These are phyloP conservation scores for Cystobasidiaceae sp. DNA, from an alignment of 1,284 basidiomycete species.

Conservation along the genomic window DNA sequence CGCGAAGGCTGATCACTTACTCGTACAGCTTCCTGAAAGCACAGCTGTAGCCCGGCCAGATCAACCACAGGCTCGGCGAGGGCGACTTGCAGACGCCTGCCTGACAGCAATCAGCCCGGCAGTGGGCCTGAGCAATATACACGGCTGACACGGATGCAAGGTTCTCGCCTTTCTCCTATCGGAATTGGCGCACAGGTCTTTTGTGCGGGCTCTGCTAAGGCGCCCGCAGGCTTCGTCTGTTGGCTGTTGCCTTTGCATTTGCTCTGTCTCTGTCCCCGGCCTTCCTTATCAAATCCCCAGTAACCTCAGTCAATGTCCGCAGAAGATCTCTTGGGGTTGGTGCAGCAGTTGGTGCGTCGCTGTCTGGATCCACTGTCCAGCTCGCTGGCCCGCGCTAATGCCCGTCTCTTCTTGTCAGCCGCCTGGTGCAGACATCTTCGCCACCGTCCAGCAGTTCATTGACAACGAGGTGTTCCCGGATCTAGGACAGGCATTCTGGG, in stretches of 20 bases:
- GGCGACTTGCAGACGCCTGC: too few species aligned
- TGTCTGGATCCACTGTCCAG: not conserved
- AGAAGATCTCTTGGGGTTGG: not conserved
- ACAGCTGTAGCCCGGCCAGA: too few species aligned
- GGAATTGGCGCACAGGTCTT: too few species aligned
- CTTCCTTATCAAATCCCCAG: not conserved
- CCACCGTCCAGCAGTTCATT: not conserved
- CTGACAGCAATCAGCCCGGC: not conserved
- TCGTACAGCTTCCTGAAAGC: too few species aligned
- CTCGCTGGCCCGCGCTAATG: not conserved
- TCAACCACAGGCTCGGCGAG: too few species aligned
- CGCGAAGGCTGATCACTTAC: too few species aligned
- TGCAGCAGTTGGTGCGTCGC: not conserved
- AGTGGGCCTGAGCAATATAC: not conserved
- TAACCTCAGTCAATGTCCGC: not conserved
- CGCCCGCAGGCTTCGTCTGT: too few species aligned
- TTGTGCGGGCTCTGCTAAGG: too few species aligned
- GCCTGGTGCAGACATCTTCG: constrained; percentile 1
- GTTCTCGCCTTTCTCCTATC: not conserved
- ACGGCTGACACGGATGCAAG: not conserved
- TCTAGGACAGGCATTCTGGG: constrained; percentile 1
- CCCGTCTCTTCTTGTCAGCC: too few species aligned
- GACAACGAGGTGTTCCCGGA: constrained; percentile 1
- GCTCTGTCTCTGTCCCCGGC: too few species aligned
- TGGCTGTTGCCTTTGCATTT: too few species aligned